Evolutionary conservation across 768 basidiomycete genomes (phyloP), one percentile per base, ranked within the genome.

Genomic region (Amanita inopinata): DNA sequence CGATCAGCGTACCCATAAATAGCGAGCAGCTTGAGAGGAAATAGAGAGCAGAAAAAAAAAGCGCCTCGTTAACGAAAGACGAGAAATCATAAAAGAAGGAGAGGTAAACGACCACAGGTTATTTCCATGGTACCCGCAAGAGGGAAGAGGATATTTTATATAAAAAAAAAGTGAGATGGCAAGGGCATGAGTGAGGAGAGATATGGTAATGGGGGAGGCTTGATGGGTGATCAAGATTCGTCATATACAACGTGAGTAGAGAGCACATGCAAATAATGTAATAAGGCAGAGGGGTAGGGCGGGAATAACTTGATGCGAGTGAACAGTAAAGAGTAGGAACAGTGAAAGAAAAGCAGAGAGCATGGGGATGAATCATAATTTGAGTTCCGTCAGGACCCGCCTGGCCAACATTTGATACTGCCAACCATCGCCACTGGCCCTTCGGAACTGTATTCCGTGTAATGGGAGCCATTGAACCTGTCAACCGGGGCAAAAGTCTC

Each of bases 331-430:
- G 27, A 28, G n/a, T 7, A 28, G 27, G 27, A n/a, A 28, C 7
- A 28, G n/a, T 28, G 27, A 6, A 28, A 15, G 10, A 19, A 23
- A 30, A 18, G 20, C 27, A 28, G n/a, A n/a, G n/a, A 6, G 7
- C 27, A 6, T 28, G 27, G n/a, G 7, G 27, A n/a, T n/a, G 7
- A 9, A 25, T 76, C 64, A 90, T 69, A 91, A 64, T 63, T 90
- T 90, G 57, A 91, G 71, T 60, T 91, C 88, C 28, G 87, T 91
- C 52, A 91, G 63, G 30, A 91, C 88, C 46, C 87, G 73, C 51
- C 87, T 73, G 17, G 88, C 92, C 30, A 98, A 73, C 87, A 91
- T 91, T 58, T 93, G 90, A 61, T 98, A 97, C 61, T 96, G 91
- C 92, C 92, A 97, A 0, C 84, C 87, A 51, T 94, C 88, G 1